These are phyloP conservation scores for Claviceps digitariae DNA, from an alignment of 2,329 filamentous ascomycete species.

Conservation along the genomic window DNA sequence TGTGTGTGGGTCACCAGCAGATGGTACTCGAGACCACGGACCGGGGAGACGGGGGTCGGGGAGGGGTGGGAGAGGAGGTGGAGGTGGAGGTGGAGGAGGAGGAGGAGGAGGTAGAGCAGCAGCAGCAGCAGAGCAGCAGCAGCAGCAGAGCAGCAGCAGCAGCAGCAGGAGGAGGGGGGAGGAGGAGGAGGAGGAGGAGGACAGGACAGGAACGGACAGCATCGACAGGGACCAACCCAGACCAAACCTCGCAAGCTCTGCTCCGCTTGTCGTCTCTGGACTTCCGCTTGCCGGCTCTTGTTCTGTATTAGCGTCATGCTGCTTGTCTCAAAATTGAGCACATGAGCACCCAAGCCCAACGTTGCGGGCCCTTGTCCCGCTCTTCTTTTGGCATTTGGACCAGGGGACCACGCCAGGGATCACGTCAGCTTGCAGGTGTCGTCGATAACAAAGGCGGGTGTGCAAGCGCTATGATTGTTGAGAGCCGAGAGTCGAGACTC, in stretches of 20 bases:
- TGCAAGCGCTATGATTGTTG: no score
- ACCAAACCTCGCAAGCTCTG: neutral
- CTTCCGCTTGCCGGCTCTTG: conserved; percentile 21
- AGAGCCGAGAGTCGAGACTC: no score
- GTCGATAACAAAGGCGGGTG: neutral
- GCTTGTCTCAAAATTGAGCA: conserved; percentile 30
- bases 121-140: no score
- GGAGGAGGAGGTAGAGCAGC: no score
- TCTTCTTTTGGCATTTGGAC: conserved; percentile 2
- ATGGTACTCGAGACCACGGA: neutral
- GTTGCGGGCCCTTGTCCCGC: conserved; percentile 18
- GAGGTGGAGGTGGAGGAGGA: no score
- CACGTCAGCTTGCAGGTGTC: conserved; percentile 1
- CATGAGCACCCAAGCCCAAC: conserved; percentile 30
- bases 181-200: neutral
- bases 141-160: no score
- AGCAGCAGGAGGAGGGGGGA: neutral
- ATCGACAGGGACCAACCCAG: neutral
- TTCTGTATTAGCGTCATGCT: conserved; percentile 19
- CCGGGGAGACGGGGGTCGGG: no score
- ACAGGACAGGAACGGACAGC: neutral
- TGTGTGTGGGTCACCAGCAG: neutral
- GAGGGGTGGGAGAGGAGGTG: neutral
- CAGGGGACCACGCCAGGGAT: conserved; percentile 1
- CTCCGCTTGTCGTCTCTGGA: conserved; percentile 11